phyloP scores from a whole-genome alignment of 2,329 filamentous ascomycete species.

The Pseudocercospora fuligena region DNA sequence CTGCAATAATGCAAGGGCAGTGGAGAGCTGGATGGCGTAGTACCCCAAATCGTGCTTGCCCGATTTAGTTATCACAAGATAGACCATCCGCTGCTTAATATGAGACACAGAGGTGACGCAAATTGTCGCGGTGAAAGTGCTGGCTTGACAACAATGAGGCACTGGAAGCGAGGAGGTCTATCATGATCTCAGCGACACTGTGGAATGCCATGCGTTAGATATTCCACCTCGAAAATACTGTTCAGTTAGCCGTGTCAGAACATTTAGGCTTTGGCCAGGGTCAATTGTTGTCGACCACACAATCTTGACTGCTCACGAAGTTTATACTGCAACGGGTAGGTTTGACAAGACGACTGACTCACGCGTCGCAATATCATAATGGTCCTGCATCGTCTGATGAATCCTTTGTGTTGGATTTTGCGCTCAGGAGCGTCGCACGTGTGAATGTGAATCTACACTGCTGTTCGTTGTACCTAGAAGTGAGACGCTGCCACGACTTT shows the following conservation, averaged over 20 bases:
- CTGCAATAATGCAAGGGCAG: slow-evolving; percentile 26
- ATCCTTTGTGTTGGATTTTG: neutral
- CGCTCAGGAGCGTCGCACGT: neutral
- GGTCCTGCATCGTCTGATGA: slow-evolving; percentile 3
- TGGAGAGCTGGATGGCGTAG: slow-evolving; percentile 10
- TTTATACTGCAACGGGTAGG: neutral
- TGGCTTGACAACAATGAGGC: slow-evolving; percentile 7
- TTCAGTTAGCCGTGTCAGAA: neutral
- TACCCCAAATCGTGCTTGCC: slow-evolving; percentile 10
- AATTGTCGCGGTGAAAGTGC: slow-evolving; percentile 10
- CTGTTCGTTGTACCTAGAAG: no score
- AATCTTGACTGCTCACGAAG: neutral
- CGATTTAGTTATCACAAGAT: slow-evolving; percentile 12
- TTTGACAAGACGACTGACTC: neutral
- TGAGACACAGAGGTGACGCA: slow-evolving; percentile 18
- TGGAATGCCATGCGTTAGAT: neutral
- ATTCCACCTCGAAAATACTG: neutral
- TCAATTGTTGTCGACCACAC: neutral
- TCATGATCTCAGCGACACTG: neutral
- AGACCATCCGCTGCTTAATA: slow-evolving; percentile 13
- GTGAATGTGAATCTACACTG: neutral
- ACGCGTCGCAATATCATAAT: neutral
- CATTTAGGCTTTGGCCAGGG: neutral
- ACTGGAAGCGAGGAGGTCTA: slow-evolving; percentile 8
- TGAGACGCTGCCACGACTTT: neutral